Evolutionary conservation across 768 basidiomycete species (phyloP).

Genomic region (Thelephora aurantiotincta): DNA sequence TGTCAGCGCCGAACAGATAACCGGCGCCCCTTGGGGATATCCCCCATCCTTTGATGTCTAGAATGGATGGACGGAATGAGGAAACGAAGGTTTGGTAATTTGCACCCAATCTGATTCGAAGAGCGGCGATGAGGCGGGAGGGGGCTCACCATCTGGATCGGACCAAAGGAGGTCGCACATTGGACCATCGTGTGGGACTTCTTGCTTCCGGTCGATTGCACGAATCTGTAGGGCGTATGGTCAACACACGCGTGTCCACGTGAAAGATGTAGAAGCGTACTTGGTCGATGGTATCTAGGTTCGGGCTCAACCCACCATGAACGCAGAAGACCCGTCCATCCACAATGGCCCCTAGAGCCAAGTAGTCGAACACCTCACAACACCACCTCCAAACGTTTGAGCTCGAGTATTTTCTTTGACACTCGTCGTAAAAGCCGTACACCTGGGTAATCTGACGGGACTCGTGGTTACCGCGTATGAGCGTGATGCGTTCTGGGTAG

Average conservation of each 20-base stretch:
- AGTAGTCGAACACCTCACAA: slow-evolving; percentile 96
- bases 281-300: slow-evolving; percentile 77
- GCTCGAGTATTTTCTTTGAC: slow-evolving; percentile 88
- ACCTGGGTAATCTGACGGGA: slow-evolving; percentile 95
- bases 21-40: slow-evolving; percentile 96
- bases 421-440: slow-evolving; percentile 92
- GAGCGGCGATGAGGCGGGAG: neutral
- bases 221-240: slow-evolving; percentile 51
- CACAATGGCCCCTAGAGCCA: slow-evolving; percentile 89
- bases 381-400: slow-evolving; percentile 97
- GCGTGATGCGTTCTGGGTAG: slow-evolving; percentile 92
- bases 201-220: slow-evolving; percentile 88
- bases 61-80: neutral
- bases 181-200: slow-evolving; percentile 95
- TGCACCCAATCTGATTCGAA: neutral
- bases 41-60: slow-evolving; percentile 91
- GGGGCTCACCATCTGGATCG: slow-evolving; percentile 75
- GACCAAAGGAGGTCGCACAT: slow-evolving; percentile 99
- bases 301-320: slow-evolving; percentile 91
- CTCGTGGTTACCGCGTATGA: slow-evolving; percentile 97
- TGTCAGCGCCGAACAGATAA: slow-evolving; percentile 87
- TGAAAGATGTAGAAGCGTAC: slow-evolving; percentile 26
- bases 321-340: slow-evolving; percentile 96
- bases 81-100: slow-evolving; percentile 33
- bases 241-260: slow-evolving; percentile 8